Base-by-base conservation (phyloP, 345 rosid genomes). In the Euclidium syriacum region DNA sequence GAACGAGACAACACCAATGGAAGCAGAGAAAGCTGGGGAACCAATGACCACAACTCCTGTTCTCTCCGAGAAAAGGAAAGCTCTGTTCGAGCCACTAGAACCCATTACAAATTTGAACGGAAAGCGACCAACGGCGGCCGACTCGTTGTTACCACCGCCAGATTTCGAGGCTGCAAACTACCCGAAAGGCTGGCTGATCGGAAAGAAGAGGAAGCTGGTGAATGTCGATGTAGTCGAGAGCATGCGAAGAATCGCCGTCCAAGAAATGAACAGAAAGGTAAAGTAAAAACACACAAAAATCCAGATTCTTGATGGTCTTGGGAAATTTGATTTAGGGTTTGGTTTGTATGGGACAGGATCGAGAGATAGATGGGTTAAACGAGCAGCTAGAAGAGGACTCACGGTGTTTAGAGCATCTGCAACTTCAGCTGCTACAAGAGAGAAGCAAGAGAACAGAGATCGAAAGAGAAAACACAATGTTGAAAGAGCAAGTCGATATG, bases 261-360 rank as follows among this genome's bases (percentile, higher is more conserved):
- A 86, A 52, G 96, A 91, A 75, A 91, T 88, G 88, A 91, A 91
- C 75, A 74, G 98, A 81, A 91, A 91, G 98, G 98, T 91, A 57
- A 30, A n/a, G 4, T 5, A 19, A 16, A 5, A 23, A 9, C 1
- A 5, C 7, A 46, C 22, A 46, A 1, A 32, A 3, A 15, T 8
- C 36, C 46, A 29, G 3, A 9, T 12, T 15, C 0, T 16, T 58
- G 4, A 3, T 67, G 10, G 10, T 47, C 53, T 17, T 24, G 14
- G 12, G 1, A 7, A 9, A 40, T 34, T 35, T 69, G 40, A 43
- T 52, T 34, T 2, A 33, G 4, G 41, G 25, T 10, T 12, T 50
- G 2, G 41, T 22, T 57, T 41, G 20, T 34, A n/a, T n/a, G n/a
- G n/a, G 62, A 70, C 81, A 91, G 98, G 98, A 91, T 76, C 80